A percentile compares a stretch with the other conserved stretches of the same genome.
phyloP scores from a whole-genome alignment of 352 stramenopile species.

The Globisporangium orthogonon region DNA sequence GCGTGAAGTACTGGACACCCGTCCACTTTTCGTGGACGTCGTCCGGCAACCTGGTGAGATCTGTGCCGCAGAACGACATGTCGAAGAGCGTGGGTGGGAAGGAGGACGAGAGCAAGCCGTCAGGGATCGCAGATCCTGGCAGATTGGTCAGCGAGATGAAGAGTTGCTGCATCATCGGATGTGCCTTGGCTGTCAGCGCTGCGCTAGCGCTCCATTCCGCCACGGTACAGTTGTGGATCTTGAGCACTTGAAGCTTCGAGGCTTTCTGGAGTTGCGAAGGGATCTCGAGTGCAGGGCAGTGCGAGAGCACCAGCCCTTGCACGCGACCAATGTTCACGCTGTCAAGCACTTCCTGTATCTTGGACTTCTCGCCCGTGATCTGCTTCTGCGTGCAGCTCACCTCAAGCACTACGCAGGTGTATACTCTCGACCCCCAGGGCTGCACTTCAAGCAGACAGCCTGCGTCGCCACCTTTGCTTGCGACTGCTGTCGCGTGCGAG shows the following conservation, averaged over 20 bases:
- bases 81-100: conserved; percentile 9
- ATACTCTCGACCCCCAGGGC: conserved; percentile 17
- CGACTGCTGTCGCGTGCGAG: conserved; percentile 13
- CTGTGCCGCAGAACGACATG: conserved; percentile 7
- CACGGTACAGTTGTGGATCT: conserved; percentile 17
- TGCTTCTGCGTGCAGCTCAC: conserved; percentile 7
- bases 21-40: conserved; percentile 9
- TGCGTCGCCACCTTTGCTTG: conserved; percentile 1
- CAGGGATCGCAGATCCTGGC: conserved; percentile 2
- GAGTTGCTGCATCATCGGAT: conserved; percentile 7
- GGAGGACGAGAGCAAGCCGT: neutral
- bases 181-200: conserved; percentile 5
- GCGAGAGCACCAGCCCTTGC: conserved; percentile 13
- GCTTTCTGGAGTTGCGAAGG: conserved; percentile 10
- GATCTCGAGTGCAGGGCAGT: conserved; percentile 15
- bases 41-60: conserved; percentile 4
- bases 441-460: conserved; percentile 14
- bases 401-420: conserved; percentile 7
- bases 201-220: conserved; percentile 10
- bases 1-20: conserved; percentile 1
- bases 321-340: conserved; percentile 2
- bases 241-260: conserved; percentile 14
- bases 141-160: conserved; percentile 20
- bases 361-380: neutral
- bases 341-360: neutral